Conservation (phyloP, 2,329 filamentous ascomycete genomes). For the Talaromyces sp. region DNA sequence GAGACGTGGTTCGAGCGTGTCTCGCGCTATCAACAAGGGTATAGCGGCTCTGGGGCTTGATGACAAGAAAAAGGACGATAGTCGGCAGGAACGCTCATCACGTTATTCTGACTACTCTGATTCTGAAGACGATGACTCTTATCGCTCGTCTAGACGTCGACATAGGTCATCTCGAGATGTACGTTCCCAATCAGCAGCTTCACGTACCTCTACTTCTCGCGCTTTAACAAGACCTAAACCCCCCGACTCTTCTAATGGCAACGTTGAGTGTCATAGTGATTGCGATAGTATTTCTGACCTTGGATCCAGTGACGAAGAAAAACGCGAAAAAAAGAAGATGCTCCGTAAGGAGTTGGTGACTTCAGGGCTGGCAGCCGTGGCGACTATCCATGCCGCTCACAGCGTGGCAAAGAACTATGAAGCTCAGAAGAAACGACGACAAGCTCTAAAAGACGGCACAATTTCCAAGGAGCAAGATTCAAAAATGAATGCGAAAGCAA, state of each 20-base stretch:
- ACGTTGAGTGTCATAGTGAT: constrained; percentile 10
- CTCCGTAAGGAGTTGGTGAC: constrained; percentile 62
- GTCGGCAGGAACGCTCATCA: constrained; percentile 22
- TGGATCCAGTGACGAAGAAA: constrained; percentile 58
- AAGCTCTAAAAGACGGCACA: constrained; percentile 57
- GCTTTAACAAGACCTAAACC: neutral
- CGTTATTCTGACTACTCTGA: constrained; percentile 34
- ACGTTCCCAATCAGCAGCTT: constrained; percentile 27
- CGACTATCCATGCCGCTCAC: constrained; percentile 65
- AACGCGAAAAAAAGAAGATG: constrained; percentile 58
- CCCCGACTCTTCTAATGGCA: constrained; percentile 3
- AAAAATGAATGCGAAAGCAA: constrained; percentile 58
- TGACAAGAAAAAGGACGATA: constrained; percentile 27
- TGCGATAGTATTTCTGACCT: constrained; percentile 45
- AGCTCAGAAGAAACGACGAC: constrained; percentile 55
- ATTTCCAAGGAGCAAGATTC: constrained; percentile 59
- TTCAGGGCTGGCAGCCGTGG: constrained; percentile 61
- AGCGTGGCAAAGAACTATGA: constrained; percentile 59
- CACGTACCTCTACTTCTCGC: constrained; percentile 19
- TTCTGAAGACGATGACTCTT: constrained; percentile 35
- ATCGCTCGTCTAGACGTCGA: constrained; percentile 25
- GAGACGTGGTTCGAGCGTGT: constrained; percentile 42
- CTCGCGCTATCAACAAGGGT: constrained; percentile 40
- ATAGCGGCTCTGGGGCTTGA: constrained; percentile 41
- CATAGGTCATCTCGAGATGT: constrained; percentile 39